Evolutionary conservation across 1,284 basidiomycete species (phyloP), one percentile per base, ranked within the genome.

Genomic region (Leccinum pachyderme): DNA sequence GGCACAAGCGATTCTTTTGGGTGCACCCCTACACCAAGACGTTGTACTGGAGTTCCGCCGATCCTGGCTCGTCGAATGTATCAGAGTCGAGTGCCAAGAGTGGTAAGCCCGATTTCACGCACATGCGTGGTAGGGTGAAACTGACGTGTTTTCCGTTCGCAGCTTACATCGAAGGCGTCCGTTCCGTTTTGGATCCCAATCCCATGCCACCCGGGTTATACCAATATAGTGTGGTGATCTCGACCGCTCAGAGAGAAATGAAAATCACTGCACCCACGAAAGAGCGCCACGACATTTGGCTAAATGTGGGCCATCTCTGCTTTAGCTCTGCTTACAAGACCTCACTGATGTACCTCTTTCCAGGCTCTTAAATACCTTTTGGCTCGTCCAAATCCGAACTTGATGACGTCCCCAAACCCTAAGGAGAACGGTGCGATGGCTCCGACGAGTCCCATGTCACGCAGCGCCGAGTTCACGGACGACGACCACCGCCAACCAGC

Each of bases 21-120:
- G 87, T 99, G 13, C 96, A 99, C 74, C 97, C 97, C 27, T 99
- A 99, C 72, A 99, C 95, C 50, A 93, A 94, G 77, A 98, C 94
- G 8, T 71, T 99, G 55, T 98, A 98, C 75, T 99, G 97, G 97
- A 95, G 93, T 63, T 86, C 91, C 29, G 86, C 88, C 31, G 96
- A 98, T 75, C 97, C 96, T 32, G 94, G 93, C 32, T 91, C 91
- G 37, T 84, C 84, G 35, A 87, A 86, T 59, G 89, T 93, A 7
- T 84, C 87, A 4, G 95, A 98, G 74, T 93, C 93, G 15, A 95
- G 87, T 68, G 93, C 95, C 33, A 99, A 99, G 85, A 96, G 93
- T 72, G 92, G 93, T 96, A 75, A 65, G 93, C 84, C 12, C 29
- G 47, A 55, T 64, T 47, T 52, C 56, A 25, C 48, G 43, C 44